Evolutionary conservation across 768 basidiomycete genomes (phyloP).

Genomic region (Chalciporus sphaerocephalus): DNA sequence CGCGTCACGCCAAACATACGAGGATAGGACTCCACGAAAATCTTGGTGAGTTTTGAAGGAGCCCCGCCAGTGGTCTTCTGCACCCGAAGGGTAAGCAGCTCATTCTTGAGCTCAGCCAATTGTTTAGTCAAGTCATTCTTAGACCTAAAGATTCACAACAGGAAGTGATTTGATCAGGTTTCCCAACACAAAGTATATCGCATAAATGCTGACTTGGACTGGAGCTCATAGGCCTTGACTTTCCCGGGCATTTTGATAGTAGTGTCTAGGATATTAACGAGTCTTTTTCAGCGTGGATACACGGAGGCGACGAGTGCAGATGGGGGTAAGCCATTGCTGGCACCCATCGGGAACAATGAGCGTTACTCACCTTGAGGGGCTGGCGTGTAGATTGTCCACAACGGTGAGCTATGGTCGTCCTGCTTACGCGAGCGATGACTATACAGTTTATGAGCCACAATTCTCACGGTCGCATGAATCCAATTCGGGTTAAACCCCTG

Average conservation of each 20-base stretch:
- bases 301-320: neutral
- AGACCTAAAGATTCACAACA: conserved; percentile 49
- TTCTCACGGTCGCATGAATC: conserved; percentile 33
- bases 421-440: conserved; percentile 34
- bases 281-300: no score
- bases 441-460: conserved; percentile 42
- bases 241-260: conserved; percentile 74
- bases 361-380: conserved; percentile 39
- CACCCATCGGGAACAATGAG: conserved; percentile 5
- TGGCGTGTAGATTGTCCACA: conserved; percentile 30
- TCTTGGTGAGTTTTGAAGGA: conserved; percentile 93
- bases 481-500: conserved; percentile 4
- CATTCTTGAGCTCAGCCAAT: conserved; percentile 88
- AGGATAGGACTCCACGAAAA: conserved; percentile 54
- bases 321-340: neutral
- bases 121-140: conserved; percentile 97
- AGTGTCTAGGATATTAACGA: conserved; percentile 18
- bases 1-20: neutral
- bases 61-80: conserved; percentile 98
- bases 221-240: conserved; percentile 95
- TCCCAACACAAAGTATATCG: neutral
- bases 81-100: conserved; percentile 90
- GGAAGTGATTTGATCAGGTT: conserved; percentile 9
- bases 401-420: conserved; percentile 20
- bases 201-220: conserved; percentile 73